Conservation (phyloP, 148 eudicot genomes). For the Fagopyrum esculentum region DNA sequence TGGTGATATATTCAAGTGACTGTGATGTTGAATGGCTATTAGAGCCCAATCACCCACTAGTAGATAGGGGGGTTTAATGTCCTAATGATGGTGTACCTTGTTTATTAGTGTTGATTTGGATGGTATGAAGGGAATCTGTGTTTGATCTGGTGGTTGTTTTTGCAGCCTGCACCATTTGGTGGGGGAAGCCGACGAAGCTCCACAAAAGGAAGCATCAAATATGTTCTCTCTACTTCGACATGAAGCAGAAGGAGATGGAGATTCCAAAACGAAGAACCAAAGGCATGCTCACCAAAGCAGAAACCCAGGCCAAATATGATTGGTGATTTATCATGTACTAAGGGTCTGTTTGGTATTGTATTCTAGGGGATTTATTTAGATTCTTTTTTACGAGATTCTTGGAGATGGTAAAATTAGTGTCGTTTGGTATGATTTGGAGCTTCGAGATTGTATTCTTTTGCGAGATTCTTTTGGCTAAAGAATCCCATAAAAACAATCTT, state of each 20-base stretch:
- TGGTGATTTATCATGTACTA: conserved; percentile 22
- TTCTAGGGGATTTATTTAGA: too few relatives aligned
- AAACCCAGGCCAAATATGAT: conserved; percentile 70
- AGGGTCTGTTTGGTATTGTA: too few relatives aligned
- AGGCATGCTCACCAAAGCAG: conserved; percentile 90
- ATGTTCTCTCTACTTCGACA: conserved; percentile 65
- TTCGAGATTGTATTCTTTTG: too few relatives aligned
- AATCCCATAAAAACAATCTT: too few relatives aligned
- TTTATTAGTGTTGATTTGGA: neutral
- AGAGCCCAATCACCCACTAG: neutral
- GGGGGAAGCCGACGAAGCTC: conserved; percentile 72
- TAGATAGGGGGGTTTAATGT: neutral
- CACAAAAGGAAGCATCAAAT: conserved; percentile 96
- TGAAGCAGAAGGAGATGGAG: conserved; percentile 81
- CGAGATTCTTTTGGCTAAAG: too few relatives aligned
- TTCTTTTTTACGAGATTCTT: too few relatives aligned
- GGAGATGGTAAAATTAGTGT: too few relatives aligned
- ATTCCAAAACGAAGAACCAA: conserved; percentile 68
- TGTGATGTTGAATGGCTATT: neutral
- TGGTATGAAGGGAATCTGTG: too few relatives aligned
- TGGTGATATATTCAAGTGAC: neutral
- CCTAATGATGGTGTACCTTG: neutral
- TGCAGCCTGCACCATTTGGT: conserved; percentile 58
- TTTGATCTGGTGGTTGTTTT: too few relatives aligned
- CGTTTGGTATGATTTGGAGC: too few relatives aligned